Evolutionary conservation across 306 rosid genomes (phyloP).

Genomic region (Trichosanthes cucumerina): DNA sequence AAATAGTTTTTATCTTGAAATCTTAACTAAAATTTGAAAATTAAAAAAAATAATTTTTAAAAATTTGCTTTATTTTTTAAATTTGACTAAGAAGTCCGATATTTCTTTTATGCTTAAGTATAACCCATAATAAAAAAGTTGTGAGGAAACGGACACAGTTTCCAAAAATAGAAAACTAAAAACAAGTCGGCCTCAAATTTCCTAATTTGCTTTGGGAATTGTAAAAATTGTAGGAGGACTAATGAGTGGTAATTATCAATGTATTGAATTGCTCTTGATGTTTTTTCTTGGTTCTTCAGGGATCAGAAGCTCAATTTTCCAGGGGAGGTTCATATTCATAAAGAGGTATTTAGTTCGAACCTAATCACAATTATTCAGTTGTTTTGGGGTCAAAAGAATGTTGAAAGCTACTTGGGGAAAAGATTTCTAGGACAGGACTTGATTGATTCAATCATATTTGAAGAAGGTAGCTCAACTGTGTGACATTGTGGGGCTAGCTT

Average conservation of each 20-base stretch:
- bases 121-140: no score
- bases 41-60: no score
- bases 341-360: conserved; percentile 47
- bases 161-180: no score
- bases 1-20: no score
- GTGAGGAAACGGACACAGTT: no score
- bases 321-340: conserved; percentile 53
- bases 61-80: no score
- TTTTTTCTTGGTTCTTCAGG: conserved; percentile 39
- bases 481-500: background rate
- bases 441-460: background rate
- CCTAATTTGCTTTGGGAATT: background rate
- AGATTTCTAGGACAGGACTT: background rate
- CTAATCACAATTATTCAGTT: background rate
- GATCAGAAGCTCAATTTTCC: conserved; percentile 78
- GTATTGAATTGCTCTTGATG: background rate
- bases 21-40: no score
- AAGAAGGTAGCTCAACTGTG: background rate
- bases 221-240: no score
- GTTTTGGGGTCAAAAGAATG: background rate
- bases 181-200: background rate
- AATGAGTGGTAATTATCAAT: background rate
- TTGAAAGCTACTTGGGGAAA: background rate
- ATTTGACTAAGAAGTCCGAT: no score
- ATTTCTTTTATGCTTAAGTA: no score